Base-by-base conservation (phyloP, 2,329 filamentous ascomycete genomes). In the Fulvia fulva region DNA sequence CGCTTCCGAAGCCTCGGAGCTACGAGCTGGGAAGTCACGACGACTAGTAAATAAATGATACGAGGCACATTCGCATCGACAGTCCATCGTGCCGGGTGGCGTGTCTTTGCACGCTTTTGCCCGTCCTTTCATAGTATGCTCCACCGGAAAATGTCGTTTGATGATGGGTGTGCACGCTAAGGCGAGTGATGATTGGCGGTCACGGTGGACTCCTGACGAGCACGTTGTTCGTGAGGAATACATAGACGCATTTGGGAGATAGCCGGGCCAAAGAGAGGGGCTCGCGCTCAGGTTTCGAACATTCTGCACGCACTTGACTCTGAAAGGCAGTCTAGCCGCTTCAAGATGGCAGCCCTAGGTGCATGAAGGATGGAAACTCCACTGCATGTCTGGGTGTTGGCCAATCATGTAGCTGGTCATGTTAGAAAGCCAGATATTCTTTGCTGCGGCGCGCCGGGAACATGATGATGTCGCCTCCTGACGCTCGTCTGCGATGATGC, bases 1-100 rank as follows among this genome's bases (percentile, higher is more conserved):
- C 55, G 57, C 54, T 59, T 55, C 61, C 61, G 56, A 61, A 34
- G 56, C 58, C 55, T 60, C 61, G 61, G 58, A 51, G 61, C 56
- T 55, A 60, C 53, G 57, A 56, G 58, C 55, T 63, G 54, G 53
- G 41, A 58, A 49, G 52, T 59, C 57, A 59, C 57, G 50, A 49
- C 47, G 47, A 25, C 47, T 6, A 32, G 23, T 32, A 32, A 22
- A 23, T 19, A 11, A 9, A 49, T 28, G 50, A 41, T 56, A 59
- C 57, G 57, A 59, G 50, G 53, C 34, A n/a, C 26, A 16, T 49
- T 53, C 43, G 55, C 57, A 43, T 56, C 58, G 57, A 54, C 47
- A 55, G 54, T 45, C 61, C 56, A 55, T 54, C 53, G 52, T 49
- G 51, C 62, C 54, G 53, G 16, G 55, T 57, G 56, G 59, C 57